Base-by-base conservation (phyloP, 768 basidiomycete genomes). In the Suillus plorans region DNA sequence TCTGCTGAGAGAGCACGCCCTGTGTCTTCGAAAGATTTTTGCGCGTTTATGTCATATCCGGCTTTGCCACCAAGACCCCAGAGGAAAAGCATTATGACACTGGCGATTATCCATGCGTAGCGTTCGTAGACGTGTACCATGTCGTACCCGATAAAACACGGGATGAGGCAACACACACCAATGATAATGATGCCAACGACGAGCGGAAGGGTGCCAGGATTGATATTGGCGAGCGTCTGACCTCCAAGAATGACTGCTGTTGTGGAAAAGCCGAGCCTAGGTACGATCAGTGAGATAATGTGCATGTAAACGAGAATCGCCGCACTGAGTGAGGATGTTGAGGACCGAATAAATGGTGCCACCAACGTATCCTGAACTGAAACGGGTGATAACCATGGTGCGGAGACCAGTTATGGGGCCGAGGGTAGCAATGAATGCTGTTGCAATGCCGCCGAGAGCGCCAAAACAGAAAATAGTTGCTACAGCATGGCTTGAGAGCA, bases 381-480 rank as follows among this genome's bases (percentile, higher is more conserved):
- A 85, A 2, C 84, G 77, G 5, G 79, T 72, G 60, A 83, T 84
- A 44, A 85, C 74, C 84, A 86, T 86, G 0, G 84, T 85, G 8
- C 85, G 77, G 36, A 86, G 72, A 14, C 85, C 85, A 3, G 84
- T 86, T 67, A 73, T 71, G 0, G 86, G 85, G 2, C 85, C 86
- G 5, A 87, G 74, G 7, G 80, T 84, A 18, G 85, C 83, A 39
- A 86, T 82, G 67, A 85, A 85, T 3, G 83, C 81, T 0, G 81
- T 80, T 14, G 75, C 73, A 5, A 77, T 63, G 6, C 74, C 74
- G 4, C 82, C 84, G 22, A 85, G 72, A n/a, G 80, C 80, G 41
- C 77, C 76, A 64, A 86, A 86, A 69, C 79, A 78, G 28, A 84
- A 61, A 22, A 80, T 84, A 3, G 78, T 78, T 1, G 81, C 83